Conservation (phyloP, 108 stramenopile genomes). For the Nannochloropsis gaditana region DNA sequence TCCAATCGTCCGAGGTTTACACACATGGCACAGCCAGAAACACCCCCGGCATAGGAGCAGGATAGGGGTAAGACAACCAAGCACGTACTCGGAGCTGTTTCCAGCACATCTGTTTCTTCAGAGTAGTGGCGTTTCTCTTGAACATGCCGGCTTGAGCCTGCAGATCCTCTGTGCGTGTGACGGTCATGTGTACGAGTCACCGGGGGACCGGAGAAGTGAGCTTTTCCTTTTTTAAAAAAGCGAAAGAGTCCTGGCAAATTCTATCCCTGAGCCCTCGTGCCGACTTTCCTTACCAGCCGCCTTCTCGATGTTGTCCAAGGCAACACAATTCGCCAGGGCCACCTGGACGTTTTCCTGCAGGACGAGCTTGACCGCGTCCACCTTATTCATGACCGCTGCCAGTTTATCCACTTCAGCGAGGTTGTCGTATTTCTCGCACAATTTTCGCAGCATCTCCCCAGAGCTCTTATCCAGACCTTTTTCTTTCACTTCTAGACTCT, state of each 20-base stretch:
- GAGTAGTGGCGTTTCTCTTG: constrained; percentile 20
- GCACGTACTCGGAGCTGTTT: constrained; percentile 25
- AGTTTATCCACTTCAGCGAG: constrained; percentile 26
- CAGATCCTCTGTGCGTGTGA: constrained; percentile 24
- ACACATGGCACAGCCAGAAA: too few relatives aligned
- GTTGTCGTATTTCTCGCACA: constrained; percentile 37
- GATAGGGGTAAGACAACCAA: too few relatives aligned
- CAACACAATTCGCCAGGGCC: constrained; percentile 27
- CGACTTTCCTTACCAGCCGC: neutral
- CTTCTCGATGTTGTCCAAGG: constrained; percentile 29
- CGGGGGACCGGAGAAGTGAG: neutral
- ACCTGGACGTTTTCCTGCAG: constrained; percentile 39
- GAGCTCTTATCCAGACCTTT: neutral
- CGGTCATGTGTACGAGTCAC: too few relatives aligned
- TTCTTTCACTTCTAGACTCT: constrained; percentile 14
- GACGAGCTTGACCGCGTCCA: constrained; percentile 33
- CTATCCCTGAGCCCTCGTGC: neutral
- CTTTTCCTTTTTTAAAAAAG: too few relatives aligned
- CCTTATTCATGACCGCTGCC: constrained; percentile 25
- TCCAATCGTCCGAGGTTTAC: too few relatives aligned
- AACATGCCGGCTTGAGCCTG: constrained; percentile 28
- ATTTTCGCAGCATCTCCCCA: constrained; percentile 1
- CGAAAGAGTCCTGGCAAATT: too few relatives aligned
- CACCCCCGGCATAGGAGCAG: too few relatives aligned
- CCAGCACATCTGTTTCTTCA: constrained; percentile 39